These are phyloP conservation scores for Cercospora brassicicola DNA, from an alignment of 2,329 filamentous ascomycete species.

Conservation along the genomic window DNA sequence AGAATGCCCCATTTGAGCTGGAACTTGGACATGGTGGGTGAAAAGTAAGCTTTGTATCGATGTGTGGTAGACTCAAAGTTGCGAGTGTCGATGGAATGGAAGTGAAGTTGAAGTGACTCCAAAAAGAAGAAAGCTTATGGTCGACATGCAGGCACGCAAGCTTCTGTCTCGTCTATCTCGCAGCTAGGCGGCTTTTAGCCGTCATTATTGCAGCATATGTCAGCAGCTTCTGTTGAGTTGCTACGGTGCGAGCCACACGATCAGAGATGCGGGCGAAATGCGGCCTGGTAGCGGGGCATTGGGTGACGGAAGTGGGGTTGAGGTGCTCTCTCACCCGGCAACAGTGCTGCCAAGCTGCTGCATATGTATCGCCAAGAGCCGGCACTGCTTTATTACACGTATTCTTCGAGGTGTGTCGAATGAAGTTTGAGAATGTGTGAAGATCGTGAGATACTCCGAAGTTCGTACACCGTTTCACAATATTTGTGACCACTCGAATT, in stretches of 20 bases:
- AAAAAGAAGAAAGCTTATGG: constrained; percentile 3
- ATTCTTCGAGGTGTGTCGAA: background rate
- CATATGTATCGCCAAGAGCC: background rate
- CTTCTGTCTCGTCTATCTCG: background rate
- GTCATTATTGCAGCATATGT: background rate
- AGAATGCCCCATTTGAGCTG: constrained; percentile 47
- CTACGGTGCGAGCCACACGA: background rate
- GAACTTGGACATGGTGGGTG: constrained; percentile 36
- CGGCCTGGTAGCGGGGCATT: background rate
- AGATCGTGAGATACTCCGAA: background rate
- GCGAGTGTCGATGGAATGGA: background rate
- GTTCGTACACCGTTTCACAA: background rate
- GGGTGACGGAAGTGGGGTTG: background rate
- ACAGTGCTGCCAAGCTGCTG: background rate
- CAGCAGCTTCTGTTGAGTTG: background rate
- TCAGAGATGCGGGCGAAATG: background rate
- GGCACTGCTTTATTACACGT: background rate
- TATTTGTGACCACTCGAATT: background rate
- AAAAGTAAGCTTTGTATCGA: background rate
- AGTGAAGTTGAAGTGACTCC: background rate
- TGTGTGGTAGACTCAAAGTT: background rate
- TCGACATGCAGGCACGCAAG: background rate
- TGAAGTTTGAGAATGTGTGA: background rate
- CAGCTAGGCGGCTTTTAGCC: background rate
- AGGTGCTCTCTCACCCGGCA: background rate